A percentile compares a stretch with the other conserved stretches of the same genome.
phyloP scores from a whole-genome alignment of 345 rosid genomes.

The Syzygium jambos region DNA sequence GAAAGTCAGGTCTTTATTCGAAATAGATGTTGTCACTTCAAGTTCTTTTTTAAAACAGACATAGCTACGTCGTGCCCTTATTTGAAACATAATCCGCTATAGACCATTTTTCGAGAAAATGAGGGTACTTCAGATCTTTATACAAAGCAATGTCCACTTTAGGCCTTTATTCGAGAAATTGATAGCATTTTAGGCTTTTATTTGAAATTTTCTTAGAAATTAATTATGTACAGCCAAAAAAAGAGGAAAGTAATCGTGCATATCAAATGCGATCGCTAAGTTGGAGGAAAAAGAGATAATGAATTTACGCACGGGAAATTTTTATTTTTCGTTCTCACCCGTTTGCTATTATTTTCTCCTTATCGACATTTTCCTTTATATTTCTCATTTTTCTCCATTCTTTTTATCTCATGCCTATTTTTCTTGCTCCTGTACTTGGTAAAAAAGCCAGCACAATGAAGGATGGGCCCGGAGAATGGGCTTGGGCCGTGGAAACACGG shows the following conservation, averaged over 20 bases:
- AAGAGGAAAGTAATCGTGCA: too few species aligned
- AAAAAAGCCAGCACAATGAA: background rate
- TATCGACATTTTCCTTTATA: background rate
- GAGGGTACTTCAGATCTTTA: too few species aligned
- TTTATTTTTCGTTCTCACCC: background rate
- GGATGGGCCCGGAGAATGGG: background rate
- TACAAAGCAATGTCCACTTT: too few species aligned
- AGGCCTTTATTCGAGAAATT: too few species aligned
- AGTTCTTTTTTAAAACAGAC: too few species aligned
- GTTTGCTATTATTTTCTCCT: background rate
- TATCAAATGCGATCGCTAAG: background rate
- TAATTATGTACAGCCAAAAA: too few species aligned
- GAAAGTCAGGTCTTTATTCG: too few species aligned
- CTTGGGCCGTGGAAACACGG: background rate
- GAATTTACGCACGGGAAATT: background rate
- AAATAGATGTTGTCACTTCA: too few species aligned
- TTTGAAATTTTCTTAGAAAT: too few species aligned
- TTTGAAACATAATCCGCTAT: too few species aligned
- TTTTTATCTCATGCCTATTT: background rate
- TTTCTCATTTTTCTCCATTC: background rate
- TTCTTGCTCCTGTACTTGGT: background rate
- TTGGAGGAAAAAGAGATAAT: background rate
- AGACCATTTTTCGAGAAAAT: too few species aligned
- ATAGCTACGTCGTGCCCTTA: too few species aligned
- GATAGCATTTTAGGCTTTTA: rapidly evolving